Evolutionary conservation across 2,329 filamentous ascomycete species (phyloP).

Genomic region (Stagonosporopsis tanaceti): DNA sequence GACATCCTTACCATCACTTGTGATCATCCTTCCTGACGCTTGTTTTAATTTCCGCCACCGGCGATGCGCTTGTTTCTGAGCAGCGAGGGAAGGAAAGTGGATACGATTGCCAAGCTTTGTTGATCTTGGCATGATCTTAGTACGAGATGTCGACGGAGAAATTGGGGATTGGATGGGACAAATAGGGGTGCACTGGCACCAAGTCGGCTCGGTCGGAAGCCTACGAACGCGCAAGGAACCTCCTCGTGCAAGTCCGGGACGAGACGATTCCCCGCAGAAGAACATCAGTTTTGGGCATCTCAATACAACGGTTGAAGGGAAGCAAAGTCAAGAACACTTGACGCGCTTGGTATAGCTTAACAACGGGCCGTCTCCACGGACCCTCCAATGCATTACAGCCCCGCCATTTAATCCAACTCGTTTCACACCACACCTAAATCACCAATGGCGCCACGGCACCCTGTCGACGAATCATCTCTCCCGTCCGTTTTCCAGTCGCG

Average conservation of each 20-base stretch:
- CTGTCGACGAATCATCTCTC: conserved; percentile 36
- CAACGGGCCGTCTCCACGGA: conserved; percentile 6
- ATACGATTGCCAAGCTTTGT: conserved; percentile 2
- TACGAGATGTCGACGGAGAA: conserved; percentile 29
- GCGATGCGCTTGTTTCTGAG: conserved; percentile 20
- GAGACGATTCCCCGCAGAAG: background rate
- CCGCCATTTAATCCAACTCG: conserved; percentile 14
- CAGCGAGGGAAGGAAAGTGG: conserved; percentile 17
- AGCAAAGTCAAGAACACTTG: background rate
- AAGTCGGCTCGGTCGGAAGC: conserved; percentile 1
- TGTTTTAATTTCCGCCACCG: conserved; percentile 27
- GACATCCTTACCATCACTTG: conserved; percentile 16
- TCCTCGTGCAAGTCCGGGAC: background rate
- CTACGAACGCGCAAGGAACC: background rate
- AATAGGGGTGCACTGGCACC: conserved; percentile 5
- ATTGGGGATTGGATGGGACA: conserved; percentile 31
- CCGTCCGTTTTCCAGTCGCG: conserved; percentile 40
- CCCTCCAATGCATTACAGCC: conserved; percentile 2
- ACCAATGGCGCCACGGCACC: conserved; percentile 22
- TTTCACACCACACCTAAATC: conserved; percentile 12
- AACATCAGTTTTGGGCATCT: background rate
- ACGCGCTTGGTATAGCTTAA: conserved; percentile 11
- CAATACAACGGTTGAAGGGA: background rate
- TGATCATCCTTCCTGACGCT: conserved; percentile 16
- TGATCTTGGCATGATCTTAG: conserved; percentile 8